Evolutionary conservation across 2,329 filamentous ascomycete genomes (phyloP).

Genomic region (Ilyonectria robusta): DNA sequence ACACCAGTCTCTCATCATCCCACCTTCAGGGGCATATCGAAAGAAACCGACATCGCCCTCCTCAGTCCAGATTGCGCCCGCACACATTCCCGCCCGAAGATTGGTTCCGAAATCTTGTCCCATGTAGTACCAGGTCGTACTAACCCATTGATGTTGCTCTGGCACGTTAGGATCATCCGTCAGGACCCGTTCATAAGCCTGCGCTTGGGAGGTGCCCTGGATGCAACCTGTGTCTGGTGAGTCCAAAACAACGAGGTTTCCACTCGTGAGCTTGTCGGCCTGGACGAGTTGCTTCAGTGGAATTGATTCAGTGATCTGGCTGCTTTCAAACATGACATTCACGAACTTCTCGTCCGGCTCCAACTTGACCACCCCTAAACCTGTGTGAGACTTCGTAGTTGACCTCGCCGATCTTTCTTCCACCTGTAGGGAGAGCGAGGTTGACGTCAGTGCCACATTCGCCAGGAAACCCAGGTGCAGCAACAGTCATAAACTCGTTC

Average conservation of each 20-base stretch:
- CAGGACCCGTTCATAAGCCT: neutral
- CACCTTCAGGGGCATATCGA: constrained; percentile 14
- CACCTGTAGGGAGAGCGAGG: constrained; percentile 2
- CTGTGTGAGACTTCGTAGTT: constrained; percentile 8
- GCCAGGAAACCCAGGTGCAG: neutral
- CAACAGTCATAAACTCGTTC: constrained; percentile 13
- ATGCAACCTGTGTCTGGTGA: constrained; percentile 20
- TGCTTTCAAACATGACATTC: constrained; percentile 2
- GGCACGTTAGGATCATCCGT: neutral
- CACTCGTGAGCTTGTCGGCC: neutral
- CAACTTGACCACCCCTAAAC: constrained; percentile 3
- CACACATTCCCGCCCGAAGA: neutral
- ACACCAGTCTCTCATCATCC: constrained; percentile 19
- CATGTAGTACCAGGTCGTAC: constrained; percentile 10
- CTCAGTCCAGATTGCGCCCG: constrained; percentile 14
- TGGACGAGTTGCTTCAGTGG: neutral
- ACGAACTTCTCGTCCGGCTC: neutral
- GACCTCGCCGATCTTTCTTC: constrained; percentile 10
- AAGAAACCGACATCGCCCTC: constrained; percentile 23
- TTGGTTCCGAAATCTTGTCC: neutral
- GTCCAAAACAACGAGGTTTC: neutral
- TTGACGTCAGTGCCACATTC: neutral
- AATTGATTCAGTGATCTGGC: neutral
- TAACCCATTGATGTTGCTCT: constrained; percentile 1
- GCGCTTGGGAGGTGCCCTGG: neutral